Percentiles rank a stretch among this genome's conserved stretches.
These are phyloP conservation scores for Linum tenue DNA, from an alignment of 345 rosid species.

Conservation along the genomic window DNA sequence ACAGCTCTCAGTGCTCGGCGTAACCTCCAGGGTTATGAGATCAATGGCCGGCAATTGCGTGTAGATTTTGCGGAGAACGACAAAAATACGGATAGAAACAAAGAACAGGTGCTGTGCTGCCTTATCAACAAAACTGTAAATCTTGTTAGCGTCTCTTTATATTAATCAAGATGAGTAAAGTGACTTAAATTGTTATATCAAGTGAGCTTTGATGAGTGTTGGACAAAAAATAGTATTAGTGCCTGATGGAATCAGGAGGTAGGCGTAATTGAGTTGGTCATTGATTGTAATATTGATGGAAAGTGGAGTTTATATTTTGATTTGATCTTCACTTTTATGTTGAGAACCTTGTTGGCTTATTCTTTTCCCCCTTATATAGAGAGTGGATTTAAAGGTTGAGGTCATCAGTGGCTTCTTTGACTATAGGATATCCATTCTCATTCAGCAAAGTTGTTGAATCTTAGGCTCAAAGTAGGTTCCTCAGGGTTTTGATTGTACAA, in stretches of 20 bases:
- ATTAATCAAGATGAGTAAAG: not conserved
- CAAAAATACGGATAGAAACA: constrained; percentile 67
- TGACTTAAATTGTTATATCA: not conserved
- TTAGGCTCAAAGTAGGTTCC: not conserved
- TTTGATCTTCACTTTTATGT: not conserved
- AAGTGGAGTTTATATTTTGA: not conserved
- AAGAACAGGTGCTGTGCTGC: constrained; percentile 49
- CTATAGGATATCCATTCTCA: not conserved
- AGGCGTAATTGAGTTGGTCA: too few species aligned
- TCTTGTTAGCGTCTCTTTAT: not conserved
- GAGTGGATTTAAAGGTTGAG: not conserved
- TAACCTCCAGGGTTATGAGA: constrained; percentile 89
- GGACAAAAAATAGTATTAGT: not conserved
- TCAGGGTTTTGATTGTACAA: not conserved
- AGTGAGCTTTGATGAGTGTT: not conserved
- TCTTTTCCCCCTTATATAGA: not conserved
- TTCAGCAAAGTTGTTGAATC: not conserved
- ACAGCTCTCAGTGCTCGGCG: constrained; percentile 98
- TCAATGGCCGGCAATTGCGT: constrained; percentile 90
- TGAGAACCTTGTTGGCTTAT: not conserved
- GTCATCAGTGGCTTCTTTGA: not conserved
- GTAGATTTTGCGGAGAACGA: constrained; percentile 99
- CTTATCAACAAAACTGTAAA: not conserved
- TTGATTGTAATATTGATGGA: too few species aligned
- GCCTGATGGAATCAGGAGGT: too few species aligned